A percentile compares a stretch with the other conserved stretches of the same genome.
Conservation (phyloP, 2,329 filamentous ascomycete species). For the Tolypocladium cylindrosporum region DNA sequence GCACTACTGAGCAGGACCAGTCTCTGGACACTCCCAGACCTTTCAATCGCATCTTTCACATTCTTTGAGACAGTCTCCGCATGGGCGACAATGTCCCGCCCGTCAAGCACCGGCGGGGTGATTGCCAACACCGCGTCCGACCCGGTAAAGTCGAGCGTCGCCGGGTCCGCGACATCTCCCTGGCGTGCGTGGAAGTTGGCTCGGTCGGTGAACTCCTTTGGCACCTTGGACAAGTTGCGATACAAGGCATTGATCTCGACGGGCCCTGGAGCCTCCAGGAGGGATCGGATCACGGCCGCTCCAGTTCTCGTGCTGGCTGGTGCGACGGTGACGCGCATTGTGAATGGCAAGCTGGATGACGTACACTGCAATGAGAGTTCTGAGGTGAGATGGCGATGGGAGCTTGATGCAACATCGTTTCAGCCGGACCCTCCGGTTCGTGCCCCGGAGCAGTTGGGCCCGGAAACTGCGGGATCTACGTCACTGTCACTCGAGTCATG, state of each 20-base stretch:
- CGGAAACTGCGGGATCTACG: not conserved
- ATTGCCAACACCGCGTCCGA: constrained; percentile 20
- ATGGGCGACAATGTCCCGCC: constrained; percentile 10
- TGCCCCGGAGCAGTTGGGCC: not conserved
- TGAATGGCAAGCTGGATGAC: not conserved
- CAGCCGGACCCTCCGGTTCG: no score
- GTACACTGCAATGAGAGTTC: not conserved
- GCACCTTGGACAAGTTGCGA: constrained; percentile 16
- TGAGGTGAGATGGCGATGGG: no score
- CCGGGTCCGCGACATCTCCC: constrained; percentile 17
- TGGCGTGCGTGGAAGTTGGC: constrained; percentile 16
- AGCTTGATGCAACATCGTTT: no score
- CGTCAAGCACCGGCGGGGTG: constrained; percentile 18
- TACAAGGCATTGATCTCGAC: constrained; percentile 17
- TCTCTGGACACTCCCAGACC: constrained; percentile 14
- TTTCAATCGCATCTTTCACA: constrained; percentile 16
- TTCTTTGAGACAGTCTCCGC: constrained; percentile 15
- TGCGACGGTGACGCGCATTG: constrained; percentile 17
- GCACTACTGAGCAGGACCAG: constrained; percentile 20
- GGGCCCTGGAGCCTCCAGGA: constrained; percentile 10
- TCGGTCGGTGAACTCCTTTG: constrained; percentile 13
- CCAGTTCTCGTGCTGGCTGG: constrained; percentile 22
- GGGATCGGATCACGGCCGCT: constrained; percentile 16
- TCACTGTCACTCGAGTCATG: no score
- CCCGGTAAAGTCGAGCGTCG: constrained; percentile 19